Evolutionary conservation across 768 basidiomycete genomes (phyloP).

Genomic region (Pleurotus eryngii): DNA sequence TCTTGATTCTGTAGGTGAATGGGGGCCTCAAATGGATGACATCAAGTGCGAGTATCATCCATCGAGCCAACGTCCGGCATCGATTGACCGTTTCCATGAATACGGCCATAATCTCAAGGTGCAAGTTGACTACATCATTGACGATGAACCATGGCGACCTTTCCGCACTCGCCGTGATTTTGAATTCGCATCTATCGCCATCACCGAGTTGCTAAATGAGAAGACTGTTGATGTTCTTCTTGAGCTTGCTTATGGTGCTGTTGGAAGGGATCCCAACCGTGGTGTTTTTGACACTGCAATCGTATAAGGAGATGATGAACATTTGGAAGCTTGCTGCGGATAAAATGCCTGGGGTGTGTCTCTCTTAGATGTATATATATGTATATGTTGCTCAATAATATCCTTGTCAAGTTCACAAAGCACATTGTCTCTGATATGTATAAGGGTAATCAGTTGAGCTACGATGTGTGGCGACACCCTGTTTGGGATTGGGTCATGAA

Average conservation of each 20-base stretch:
- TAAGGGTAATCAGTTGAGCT: conserved; percentile 12
- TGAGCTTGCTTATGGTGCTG: conserved; percentile 12
- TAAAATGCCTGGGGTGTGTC: conserved; percentile 7
- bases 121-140: not conserved
- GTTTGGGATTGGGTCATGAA: conserved; percentile 25
- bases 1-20: too few species aligned
- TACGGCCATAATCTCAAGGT: conserved; percentile 2
- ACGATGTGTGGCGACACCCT: conserved; percentile 17
- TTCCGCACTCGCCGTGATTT: conserved; percentile 23
- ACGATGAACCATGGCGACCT: conserved; percentile 22
- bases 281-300: conserved; percentile 13
- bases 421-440: conserved; percentile 12
- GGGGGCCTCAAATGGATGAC: conserved; percentile 12
- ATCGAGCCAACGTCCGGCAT: conserved; percentile 7
- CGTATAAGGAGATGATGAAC: conserved; percentile 11
- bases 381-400: too few species aligned
- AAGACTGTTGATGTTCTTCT: conserved; percentile 16
- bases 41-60: conserved; percentile 26
- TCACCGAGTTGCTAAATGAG: conserved; percentile 17
- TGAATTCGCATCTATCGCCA: conserved; percentile 22
- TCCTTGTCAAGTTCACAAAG: conserved; percentile 10
- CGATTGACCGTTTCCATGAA: conserved; percentile 15
- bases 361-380: too few species aligned
- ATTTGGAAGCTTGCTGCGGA: conserved; percentile 18
- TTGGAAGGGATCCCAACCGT: not conserved